phyloP scores from a whole-genome alignment of 805 yeast species.

The Candida tallmaniae region DNA sequence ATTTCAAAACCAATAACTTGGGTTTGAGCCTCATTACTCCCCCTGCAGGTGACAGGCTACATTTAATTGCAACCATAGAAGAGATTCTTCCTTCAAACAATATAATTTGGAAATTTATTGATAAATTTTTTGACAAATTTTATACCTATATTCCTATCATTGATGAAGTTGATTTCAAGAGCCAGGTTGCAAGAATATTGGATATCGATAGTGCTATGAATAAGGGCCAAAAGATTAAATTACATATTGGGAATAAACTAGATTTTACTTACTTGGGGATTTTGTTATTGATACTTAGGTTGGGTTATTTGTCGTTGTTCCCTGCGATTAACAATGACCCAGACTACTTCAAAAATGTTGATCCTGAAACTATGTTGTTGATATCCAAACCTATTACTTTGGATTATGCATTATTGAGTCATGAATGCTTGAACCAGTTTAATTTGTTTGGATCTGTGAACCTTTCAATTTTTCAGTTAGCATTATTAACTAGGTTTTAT shows the following conservation, averaged over 20 bases:
- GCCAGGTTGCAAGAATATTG: conserved; percentile 4
- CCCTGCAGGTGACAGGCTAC: not conserved
- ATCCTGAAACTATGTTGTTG: conserved; percentile 20
- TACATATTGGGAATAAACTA: conserved; percentile 22
- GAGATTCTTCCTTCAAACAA: conserved; percentile 7
- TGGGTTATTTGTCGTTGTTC: conserved; percentile 33
- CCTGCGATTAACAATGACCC: conserved; percentile 17
- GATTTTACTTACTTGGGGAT: conserved; percentile 35
- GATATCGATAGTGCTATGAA: conserved; percentile 1
- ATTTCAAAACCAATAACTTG: conserved; percentile 1
- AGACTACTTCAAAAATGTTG: conserved; percentile 1
- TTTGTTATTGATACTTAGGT: conserved; percentile 28
- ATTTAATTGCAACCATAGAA: conserved; percentile 4
- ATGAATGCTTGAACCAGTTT: conserved; percentile 33
- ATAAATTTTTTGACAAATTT: conserved; percentile 32
- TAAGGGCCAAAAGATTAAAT: conserved; percentile 2
- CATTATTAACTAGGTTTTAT: conserved; percentile 48
- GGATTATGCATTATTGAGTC: conserved; percentile 27
- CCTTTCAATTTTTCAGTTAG: conserved; percentile 50
- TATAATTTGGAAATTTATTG: conserved; percentile 9
- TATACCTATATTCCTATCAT: conserved; percentile 46
- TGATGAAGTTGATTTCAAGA: conserved; percentile 33
- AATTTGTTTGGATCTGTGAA: conserved; percentile 36
- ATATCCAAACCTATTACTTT: conserved; percentile 26
- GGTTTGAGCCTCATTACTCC: conserved; percentile 1